Evolutionary conservation across 306 rosid species (phyloP).

Genomic region (Quercus parvula): DNA sequence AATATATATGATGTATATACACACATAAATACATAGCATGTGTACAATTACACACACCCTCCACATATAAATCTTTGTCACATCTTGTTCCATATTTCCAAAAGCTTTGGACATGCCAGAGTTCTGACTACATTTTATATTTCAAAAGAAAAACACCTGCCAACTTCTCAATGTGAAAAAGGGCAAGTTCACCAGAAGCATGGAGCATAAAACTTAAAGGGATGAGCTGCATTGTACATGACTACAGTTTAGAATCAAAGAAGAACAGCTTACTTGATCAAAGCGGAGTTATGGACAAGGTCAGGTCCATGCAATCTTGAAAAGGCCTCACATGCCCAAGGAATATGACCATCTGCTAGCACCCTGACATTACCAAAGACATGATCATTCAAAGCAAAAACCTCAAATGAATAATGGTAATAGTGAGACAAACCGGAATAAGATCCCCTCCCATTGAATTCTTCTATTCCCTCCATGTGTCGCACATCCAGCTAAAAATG

Average conservation of each 20-base stretch:
- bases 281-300: constrained; percentile 37
- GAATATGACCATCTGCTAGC: constrained; percentile 71
- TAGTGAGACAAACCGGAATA: not conserved
- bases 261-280: constrained; percentile 46
- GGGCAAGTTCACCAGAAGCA: not conserved
- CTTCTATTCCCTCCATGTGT: too few species aligned
- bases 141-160: not conserved
- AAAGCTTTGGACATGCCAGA: not conserved
- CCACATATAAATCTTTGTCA: not conserved
- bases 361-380: constrained; percentile 52
- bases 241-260: constrained; percentile 1
- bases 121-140: not conserved
- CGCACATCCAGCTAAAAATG: too few species aligned
- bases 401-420: constrained; percentile 2
- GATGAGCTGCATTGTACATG: not conserved
- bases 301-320: constrained; percentile 49
- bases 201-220: not conserved
- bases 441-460: not conserved
- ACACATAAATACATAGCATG: not conserved
- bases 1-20: not conserved
- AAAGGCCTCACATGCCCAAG: constrained; percentile 87
- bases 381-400: constrained; percentile 19
- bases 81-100: not conserved
- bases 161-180: not conserved
- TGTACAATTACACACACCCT: not conserved